Base-by-base conservation (phyloP, 352 stramenopile genomes). In the Pythium vanterpoolii region DNA sequence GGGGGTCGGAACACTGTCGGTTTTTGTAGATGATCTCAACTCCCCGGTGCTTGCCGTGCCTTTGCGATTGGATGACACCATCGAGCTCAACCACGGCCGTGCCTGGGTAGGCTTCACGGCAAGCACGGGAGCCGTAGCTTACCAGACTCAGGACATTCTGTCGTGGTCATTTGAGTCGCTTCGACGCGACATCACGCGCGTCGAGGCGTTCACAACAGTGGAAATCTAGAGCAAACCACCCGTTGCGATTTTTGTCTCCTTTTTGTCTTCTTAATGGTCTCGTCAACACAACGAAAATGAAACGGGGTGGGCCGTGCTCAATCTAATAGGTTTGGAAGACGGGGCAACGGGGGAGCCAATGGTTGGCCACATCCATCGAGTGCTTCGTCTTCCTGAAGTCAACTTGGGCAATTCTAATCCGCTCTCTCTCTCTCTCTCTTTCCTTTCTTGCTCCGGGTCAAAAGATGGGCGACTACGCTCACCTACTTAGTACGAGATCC, bases 41-140 rank as follows among this genome's bases (percentile, higher is more conserved):
- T 83, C 65, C 19, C 88, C 83, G 2, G 76, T 83, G 11, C 61
- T 98, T 16, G 81, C 72, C 10, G 87, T 97, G 13, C 89, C 89
- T 23, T 50, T 98, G 19, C 90, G 96, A 46, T 59, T 98, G 10
- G 87, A 93, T 40, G 65, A 71, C 23, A 89, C 76, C 5, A 54
- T 98, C 34, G 69, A 86, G 46, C 74, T 98, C 9, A 74, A 84
- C 42, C 91, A 96, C 42, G 81, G 81, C 10, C 79, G 90, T 2
- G 86, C 88, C 4, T 98, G 77, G 71, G 87, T 98, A 0, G 94
- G 94, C n/a, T 97, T 98, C 62, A 97, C 94, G 1, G 88, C 86
- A 2, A 77, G 89, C 27, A 98, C 94, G 1, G 90, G 89, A 5
- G 72, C 64, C 44, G 71, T 68, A 0, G 83, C 86, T 26, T 98